Conservation (phyloP, 1,139 yeast species). For the Hyphopichia fennica region DNA sequence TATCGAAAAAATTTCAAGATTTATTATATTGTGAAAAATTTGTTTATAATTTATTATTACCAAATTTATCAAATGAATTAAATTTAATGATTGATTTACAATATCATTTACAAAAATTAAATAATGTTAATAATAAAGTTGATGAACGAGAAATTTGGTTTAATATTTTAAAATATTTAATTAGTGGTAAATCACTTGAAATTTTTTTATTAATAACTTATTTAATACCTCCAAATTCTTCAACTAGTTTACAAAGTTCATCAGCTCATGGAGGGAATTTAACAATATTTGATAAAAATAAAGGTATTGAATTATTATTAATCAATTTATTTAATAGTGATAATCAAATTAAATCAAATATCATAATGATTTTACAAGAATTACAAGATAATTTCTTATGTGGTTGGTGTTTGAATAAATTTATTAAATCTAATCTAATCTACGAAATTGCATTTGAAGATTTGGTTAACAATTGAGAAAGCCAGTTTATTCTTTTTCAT, state of each 20-base stretch:
- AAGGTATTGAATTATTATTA: conserved; percentile 44
- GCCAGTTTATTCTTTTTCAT: too few species aligned
- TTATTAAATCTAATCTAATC: conserved; percentile 37
- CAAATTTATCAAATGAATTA: conserved; percentile 42
- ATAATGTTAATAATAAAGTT: conserved; percentile 19
- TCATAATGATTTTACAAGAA: conserved; percentile 47
- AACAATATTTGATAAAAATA: conserved; percentile 48
- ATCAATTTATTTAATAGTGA: conserved; percentile 36
- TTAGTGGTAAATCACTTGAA: conserved; percentile 47
- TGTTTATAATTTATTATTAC: conserved; percentile 34
- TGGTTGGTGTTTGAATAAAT: conserved; percentile 47
- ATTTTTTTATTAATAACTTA: conserved; percentile 42
- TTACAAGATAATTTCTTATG: conserved; percentile 46
- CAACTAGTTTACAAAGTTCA: conserved; percentile 41
- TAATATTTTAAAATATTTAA: conserved; percentile 42
- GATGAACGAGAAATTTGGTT: conserved; percentile 46
- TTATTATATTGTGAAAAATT: conserved; percentile 36
- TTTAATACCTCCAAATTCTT: conserved; percentile 45
- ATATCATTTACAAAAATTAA: conserved; percentile 42
- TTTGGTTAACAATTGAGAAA: conserved; percentile 18
- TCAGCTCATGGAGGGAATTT: conserved; percentile 43
- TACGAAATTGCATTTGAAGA: conserved; percentile 46
- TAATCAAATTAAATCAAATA: conserved; percentile 41
- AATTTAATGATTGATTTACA: conserved; percentile 48
- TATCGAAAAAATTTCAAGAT: conserved; percentile 38